Conservation (phyloP, 179 eudicot genomes). For the Spergularia azorica region DNA sequence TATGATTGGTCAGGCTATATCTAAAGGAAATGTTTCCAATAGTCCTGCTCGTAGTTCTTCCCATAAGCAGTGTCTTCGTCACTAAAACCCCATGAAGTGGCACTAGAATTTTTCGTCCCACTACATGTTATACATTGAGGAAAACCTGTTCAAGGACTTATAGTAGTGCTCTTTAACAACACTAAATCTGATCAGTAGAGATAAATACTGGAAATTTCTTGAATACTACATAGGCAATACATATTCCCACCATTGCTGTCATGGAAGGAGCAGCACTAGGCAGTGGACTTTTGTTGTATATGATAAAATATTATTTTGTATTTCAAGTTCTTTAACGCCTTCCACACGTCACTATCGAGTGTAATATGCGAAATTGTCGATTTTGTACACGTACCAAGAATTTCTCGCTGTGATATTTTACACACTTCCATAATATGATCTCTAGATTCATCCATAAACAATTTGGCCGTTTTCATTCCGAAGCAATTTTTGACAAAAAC, state of each 20-base stretch:
- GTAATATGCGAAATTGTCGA: no score
- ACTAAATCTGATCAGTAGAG: slow-evolving; percentile 3
- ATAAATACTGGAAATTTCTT: slow-evolving; percentile 21
- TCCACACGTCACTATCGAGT: no score
- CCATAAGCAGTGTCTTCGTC: no score
- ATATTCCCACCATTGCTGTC: slow-evolving; percentile 89
- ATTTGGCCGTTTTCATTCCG: no score
- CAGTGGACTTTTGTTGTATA: slow-evolving; percentile 56
- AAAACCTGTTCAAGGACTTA: background rate
- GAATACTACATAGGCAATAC: slow-evolving; percentile 51
- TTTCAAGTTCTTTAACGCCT: no score
- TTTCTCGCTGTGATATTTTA: no score
- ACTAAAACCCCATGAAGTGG: background rate
- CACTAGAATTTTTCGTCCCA: background rate
- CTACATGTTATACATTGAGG: background rate
- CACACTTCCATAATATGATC: no score
- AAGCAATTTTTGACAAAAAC: no score
- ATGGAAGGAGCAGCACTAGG: slow-evolving; percentile 98
- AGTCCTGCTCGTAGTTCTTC: background rate
- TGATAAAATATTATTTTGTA: no score
- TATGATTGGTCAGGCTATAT: background rate
- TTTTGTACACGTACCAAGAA: no score
- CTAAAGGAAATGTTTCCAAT: background rate
- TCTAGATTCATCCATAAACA: no score
- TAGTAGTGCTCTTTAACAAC: background rate